Base-by-base conservation (phyloP, 2,329 filamentous ascomycete species). In the Neophaeococcomyces aloes region DNA sequence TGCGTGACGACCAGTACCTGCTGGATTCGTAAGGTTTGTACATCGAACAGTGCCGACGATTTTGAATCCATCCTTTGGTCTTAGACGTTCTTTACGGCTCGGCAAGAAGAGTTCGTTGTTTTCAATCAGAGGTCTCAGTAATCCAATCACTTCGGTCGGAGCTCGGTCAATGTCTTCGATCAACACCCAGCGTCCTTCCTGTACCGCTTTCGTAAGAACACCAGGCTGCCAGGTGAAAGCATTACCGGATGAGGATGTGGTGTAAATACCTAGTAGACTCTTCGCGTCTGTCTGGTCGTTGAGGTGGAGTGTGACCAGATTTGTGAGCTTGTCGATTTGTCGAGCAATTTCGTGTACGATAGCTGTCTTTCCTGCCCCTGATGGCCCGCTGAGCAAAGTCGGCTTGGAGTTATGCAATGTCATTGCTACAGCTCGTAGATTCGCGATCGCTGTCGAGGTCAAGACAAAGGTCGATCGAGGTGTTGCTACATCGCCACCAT, bases 271-370 rank as follows among this genome's bases (percentile, higher is more conserved):
- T 50, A 98, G 78, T 31, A 99, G 76, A 68, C 94, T 84, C 63
- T 98, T 99, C 0, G 89, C 88, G 64, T 99, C 91, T 2, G 88
- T 96, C 63, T 99, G 93, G 63, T 96, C 91, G 59, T 98, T 98
- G 27, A 99, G 70, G 63, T 98, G 89, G 23, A 99, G 71, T 3
- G 89, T 96, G 41, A 98, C 83, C 79, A 98, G 87, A 47, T 76
- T 78, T 4, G 80, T 75, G 17, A 84, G 76, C 64, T 86, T 86
- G 48, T 83, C 84, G 44, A 96, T 75, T 53, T 82, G 76, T 55
- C 76, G 77, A 18, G 89, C 88, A 48, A 89, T 75, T 59, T 95
- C 82, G 51, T 86, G 83, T 11, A 93, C 77, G 15, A 94, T 65
- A 0, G 85, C 79, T 0, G 91, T 95, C 68, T 99, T 99, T 39